Percentiles rank a stretch among this genome's conserved stretches.
Conservation (phyloP, 2,329 filamentous ascomycete genomes). For the Cladosporium austrohemisphaericum region DNA sequence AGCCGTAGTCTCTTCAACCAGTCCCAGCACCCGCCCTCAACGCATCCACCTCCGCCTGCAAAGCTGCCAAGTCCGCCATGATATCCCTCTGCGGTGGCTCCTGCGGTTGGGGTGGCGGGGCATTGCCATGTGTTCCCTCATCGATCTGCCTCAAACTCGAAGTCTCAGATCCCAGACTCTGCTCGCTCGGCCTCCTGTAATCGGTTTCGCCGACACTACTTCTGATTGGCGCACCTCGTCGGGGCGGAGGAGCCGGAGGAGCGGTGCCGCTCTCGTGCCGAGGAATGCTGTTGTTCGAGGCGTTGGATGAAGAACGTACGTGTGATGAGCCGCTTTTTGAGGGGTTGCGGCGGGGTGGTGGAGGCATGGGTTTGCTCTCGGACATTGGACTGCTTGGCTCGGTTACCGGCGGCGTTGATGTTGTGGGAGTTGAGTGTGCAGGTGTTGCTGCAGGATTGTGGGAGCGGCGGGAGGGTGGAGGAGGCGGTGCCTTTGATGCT, state of each 20-base stretch:
- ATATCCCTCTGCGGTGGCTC: slow-evolving; percentile 23
- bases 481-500: slow-evolving; percentile 25
- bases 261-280: slow-evolving; percentile 19
- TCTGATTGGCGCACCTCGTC: slow-evolving; percentile 23
- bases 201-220: slow-evolving; percentile 23
- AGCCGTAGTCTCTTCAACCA: no score
- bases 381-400: slow-evolving; percentile 3
- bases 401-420: slow-evolving; percentile 12
- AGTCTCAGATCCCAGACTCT: slow-evolving; percentile 15
- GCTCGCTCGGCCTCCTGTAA: slow-evolving; percentile 13
- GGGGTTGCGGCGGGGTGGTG: slow-evolving; percentile 27
- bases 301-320: slow-evolving; percentile 20
- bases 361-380: slow-evolving; percentile 22
- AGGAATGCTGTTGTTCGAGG: slow-evolving; percentile 20
- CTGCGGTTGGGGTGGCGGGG: background rate
- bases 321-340: slow-evolving; percentile 21
- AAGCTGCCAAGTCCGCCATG: slow-evolving; percentile 30
- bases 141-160: slow-evolving; percentile 22
- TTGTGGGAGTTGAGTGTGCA: slow-evolving; percentile 15
- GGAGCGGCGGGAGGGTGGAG: slow-evolving; percentile 29
- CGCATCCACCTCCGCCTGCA: slow-evolving; percentile 32
- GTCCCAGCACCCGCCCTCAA: slow-evolving; percentile 19
- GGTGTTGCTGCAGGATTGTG: slow-evolving; percentile 8
- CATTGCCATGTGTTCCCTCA: background rate
- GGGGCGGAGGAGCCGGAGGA: slow-evolving; percentile 30